Conservation (phyloP, 1,284 basidiomycete genomes). For the Neolentinus lepideus region DNA sequence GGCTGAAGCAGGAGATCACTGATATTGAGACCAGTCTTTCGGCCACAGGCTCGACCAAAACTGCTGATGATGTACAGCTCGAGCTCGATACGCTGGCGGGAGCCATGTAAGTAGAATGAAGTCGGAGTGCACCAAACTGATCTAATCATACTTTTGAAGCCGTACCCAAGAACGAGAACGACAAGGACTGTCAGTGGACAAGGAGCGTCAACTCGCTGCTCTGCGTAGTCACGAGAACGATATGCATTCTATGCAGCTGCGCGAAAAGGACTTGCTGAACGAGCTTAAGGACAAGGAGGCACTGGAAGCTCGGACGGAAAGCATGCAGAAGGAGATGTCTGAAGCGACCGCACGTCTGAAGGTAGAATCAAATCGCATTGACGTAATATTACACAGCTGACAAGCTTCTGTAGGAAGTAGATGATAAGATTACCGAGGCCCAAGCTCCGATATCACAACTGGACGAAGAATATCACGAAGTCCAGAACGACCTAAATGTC, state of each 20-base stretch:
- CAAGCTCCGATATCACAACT: constrained; percentile 64
- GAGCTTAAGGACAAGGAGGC: constrained; percentile 58
- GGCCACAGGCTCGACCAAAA: constrained; percentile 70
- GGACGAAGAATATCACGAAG: constrained; percentile 50
- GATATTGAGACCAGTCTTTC: constrained; percentile 65
- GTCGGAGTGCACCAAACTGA: not conserved
- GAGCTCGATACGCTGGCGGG: constrained; percentile 59
- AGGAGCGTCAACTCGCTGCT: constrained; percentile 55
- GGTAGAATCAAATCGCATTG: constrained; percentile 9
- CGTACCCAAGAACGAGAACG: constrained; percentile 67
- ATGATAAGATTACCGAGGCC: constrained; percentile 54
- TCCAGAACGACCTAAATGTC: constrained; percentile 44
- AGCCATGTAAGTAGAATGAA: constrained; percentile 51
- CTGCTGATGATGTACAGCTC: constrained; percentile 77
- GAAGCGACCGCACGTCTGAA: constrained; percentile 20
- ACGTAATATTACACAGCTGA: not conserved
- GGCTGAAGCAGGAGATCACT: constrained; percentile 58
- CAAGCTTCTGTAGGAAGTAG: constrained; percentile 46
- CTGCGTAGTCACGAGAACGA: constrained; percentile 52
- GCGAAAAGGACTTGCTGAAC: constrained; percentile 52
- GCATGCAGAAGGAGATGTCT: constrained; percentile 53
- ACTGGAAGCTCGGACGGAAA: constrained; percentile 54
- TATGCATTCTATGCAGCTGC: constrained; percentile 55
- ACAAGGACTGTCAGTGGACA: constrained; percentile 49
- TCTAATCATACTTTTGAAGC: constrained; percentile 28